phyloP scores from a whole-genome alignment of 73 alveolate species.

The Tetrahymena borealis region DNA sequence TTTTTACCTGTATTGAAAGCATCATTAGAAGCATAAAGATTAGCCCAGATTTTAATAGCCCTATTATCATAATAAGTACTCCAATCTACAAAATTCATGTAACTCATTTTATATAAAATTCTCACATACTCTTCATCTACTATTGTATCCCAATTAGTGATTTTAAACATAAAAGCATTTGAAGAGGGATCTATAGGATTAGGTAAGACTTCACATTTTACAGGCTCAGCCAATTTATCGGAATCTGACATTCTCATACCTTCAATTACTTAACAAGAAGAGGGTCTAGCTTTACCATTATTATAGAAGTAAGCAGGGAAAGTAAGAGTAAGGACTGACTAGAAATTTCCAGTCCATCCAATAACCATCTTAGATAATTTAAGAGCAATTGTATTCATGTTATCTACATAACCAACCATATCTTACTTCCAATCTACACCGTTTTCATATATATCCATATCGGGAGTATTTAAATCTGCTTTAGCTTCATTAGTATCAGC shows the following conservation, averaged over 20 bases:
- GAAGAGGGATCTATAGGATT: background rate
- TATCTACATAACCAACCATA: background rate
- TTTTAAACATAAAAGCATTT: background rate
- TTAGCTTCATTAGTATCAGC: background rate
- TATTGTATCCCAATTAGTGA: background rate
- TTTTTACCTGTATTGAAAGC: background rate
- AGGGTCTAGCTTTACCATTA: background rate
- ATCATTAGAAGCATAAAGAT: background rate
- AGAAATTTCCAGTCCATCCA: background rate
- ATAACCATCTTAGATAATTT: background rate
- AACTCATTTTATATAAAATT: background rate
- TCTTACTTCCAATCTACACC: background rate
- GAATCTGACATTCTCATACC: background rate
- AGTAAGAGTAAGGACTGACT: background rate
- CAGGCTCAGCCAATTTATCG: background rate
- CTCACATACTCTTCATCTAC: background rate
- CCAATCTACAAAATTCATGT: background rate
- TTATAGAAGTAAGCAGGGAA: background rate
- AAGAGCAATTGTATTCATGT: background rate
- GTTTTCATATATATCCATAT: background rate
- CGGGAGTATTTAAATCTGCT: background rate
- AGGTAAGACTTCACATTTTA: background rate
- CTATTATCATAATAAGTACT: background rate
- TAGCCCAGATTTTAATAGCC: background rate
- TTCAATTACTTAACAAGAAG: background rate